Percentiles rank a stretch among this genome's conserved stretches.
Conservation (phyloP, 2,329 filamentous ascomycete genomes). For the Pyrenophora graminea region DNA sequence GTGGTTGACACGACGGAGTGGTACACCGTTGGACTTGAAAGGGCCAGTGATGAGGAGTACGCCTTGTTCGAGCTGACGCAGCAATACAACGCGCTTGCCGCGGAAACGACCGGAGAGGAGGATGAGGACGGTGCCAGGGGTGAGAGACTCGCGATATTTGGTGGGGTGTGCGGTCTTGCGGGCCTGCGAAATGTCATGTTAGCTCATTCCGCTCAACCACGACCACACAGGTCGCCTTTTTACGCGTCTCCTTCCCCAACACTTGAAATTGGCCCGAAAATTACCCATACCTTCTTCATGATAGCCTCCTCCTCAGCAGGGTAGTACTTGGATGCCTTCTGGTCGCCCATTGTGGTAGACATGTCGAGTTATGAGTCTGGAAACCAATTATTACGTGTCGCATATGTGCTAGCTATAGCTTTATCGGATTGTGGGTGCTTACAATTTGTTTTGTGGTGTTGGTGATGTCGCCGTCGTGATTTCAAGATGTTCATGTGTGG, state of each 20-base stretch:
- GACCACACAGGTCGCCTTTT: neutral
- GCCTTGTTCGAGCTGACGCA: conserved; percentile 94
- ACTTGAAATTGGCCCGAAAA: neutral
- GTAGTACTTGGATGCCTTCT: conserved; percentile 99
- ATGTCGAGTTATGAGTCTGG: conserved; percentile 2
- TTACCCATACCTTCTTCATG: conserved; percentile 85
- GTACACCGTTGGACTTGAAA: conserved; percentile 99
- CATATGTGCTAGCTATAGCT: neutral
- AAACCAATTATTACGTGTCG: conserved; percentile 4
- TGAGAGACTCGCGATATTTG: conserved; percentile 84
- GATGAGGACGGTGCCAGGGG: conserved; percentile 94
- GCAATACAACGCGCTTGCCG: conserved; percentile 97
- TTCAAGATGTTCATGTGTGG: conserved; percentile 27
- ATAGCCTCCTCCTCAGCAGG: conserved; percentile 87
- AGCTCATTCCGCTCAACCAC: neutral
- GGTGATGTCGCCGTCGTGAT: conserved; percentile 28
- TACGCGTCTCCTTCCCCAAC: neutral
- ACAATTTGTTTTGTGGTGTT: conserved; percentile 6
- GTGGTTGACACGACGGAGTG: conserved; percentile 88
- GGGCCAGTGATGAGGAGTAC: conserved; percentile 97
- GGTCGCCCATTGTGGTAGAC: conserved; percentile 31
- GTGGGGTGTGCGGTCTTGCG: conserved; percentile 92
- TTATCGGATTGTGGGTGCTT: neutral
- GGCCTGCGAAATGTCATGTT: conserved; percentile 60
- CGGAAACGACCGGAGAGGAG: conserved; percentile 99